Conservation (phyloP, 179 eudicot species). For the Sideroxylon spinosum region DNA sequence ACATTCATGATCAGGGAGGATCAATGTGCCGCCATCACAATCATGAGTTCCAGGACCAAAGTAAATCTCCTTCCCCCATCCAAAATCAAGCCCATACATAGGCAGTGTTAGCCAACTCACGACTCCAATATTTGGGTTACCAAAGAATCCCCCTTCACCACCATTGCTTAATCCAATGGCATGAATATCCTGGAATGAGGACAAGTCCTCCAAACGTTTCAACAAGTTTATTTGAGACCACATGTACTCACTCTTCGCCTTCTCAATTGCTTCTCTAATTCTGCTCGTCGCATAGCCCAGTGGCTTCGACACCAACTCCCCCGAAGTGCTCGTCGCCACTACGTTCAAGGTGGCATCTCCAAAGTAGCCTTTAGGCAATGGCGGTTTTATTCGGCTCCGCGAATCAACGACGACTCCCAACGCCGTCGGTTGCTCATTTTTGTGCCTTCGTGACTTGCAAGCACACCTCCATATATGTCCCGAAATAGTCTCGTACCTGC, state of each 20-base stretch:
- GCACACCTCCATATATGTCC: conserved; percentile 21
- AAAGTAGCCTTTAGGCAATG: conserved; percentile 34
- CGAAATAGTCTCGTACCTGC: conserved; percentile 33
- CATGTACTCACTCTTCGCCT: conserved; percentile 30
- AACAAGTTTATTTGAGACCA: conserved; percentile 28
- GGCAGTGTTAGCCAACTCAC: conserved; percentile 16
- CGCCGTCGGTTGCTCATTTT: conserved; percentile 7
- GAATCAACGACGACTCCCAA: conserved; percentile 31
- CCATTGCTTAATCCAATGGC: conserved; percentile 8
- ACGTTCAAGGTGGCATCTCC: conserved; percentile 36
- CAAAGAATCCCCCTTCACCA: conserved; percentile 27
- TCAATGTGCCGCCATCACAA: conserved; percentile 1
- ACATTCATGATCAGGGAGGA: conserved; percentile 10
- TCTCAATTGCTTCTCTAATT: conserved; percentile 35
- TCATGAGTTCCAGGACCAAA: conserved; percentile 12
- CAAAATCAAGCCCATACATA: conserved; percentile 13
- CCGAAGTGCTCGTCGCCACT: conserved; percentile 26
- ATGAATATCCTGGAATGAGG: conserved; percentile 28
- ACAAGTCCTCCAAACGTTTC: conserved; percentile 21
- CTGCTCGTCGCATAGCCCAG: conserved; percentile 26
- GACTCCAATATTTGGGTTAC: conserved; percentile 41
- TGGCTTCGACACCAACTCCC: conserved; percentile 26
- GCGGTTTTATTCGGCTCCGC: conserved; percentile 30
- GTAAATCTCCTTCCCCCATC: conserved; percentile 18
- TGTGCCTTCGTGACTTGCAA: conserved; percentile 9